Conservation (phyloP, 2,329 filamentous ascomycete genomes). For the Ambrosiella xylebori region DNA sequence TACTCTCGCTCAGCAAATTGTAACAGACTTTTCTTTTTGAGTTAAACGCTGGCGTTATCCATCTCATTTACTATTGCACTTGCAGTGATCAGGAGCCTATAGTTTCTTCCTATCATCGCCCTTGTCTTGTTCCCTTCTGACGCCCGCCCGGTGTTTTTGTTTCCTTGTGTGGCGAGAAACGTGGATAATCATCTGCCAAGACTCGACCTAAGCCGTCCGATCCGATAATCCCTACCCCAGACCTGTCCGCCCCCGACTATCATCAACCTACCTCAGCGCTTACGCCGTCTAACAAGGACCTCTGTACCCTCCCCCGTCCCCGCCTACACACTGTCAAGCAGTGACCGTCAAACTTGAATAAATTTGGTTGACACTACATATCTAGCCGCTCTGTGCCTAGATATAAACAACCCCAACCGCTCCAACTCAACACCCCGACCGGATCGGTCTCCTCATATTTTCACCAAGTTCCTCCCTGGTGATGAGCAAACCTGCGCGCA, state of each 20-base stretch:
- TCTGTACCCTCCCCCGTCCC: background rate
- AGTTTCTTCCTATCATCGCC: too few relatives aligned
- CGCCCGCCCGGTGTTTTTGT: constrained; percentile 1
- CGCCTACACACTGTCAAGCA: background rate
- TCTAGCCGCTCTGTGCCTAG: too few relatives aligned
- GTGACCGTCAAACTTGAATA: background rate
- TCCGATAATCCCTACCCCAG: constrained; percentile 1
- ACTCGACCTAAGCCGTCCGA: constrained; percentile 6
- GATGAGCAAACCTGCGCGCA: background rate
- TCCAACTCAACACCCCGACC: background rate
- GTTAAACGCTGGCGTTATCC: too few relatives aligned
- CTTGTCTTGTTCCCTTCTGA: background rate
- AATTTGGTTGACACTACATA: too few relatives aligned
- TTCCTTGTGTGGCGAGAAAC: background rate
- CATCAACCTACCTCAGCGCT: background rate
- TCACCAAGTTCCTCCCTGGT: background rate
- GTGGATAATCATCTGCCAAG: constrained; percentile 4
- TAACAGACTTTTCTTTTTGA: too few relatives aligned
- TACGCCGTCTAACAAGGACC: background rate
- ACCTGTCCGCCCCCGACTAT: background rate
- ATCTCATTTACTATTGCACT: too few relatives aligned
- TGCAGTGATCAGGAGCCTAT: too few relatives aligned
- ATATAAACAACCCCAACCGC: too few relatives aligned
- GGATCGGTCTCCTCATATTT: background rate
- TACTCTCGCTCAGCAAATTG: too few relatives aligned